A percentile compares a stretch with the other conserved stretches of the same genome.
These are phyloP conservation scores for Tulasnella sp. DNA, from an alignment of 768 basidiomycete genomes.

Conservation along the genomic window DNA sequence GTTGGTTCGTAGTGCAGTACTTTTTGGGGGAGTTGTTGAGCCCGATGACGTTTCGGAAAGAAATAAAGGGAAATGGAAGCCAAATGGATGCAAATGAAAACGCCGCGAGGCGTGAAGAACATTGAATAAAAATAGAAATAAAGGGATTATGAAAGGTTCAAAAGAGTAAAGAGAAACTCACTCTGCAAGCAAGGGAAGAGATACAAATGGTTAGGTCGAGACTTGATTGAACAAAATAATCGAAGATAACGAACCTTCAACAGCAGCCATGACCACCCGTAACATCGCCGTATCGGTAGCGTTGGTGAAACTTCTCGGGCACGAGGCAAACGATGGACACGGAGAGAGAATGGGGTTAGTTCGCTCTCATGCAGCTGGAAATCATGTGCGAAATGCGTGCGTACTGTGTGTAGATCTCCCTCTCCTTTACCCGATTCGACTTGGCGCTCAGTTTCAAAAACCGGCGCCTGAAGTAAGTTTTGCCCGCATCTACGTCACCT, in stretches of 20 bases:
- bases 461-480: constrained; percentile 81
- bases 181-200: constrained; percentile 7
- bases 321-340: neutral
- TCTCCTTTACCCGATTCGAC: constrained; percentile 68
- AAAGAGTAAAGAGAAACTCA: constrained; percentile 12
- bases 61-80: too few species aligned
- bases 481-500: constrained; percentile 57
- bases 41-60: too few species aligned
- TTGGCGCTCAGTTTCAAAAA: constrained; percentile 75
- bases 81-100: too few species aligned
- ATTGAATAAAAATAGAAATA: neutral
- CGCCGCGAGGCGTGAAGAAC: too few species aligned
- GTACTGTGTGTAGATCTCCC: constrained; percentile 90
- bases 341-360: neutral
- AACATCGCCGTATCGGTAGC: constrained; percentile 83
- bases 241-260: constrained; percentile 55
- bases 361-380: neutral
- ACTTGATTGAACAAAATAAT: neutral
- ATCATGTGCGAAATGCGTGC: constrained; percentile 26
- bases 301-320: constrained; percentile 55
- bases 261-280: constrained; percentile 87
- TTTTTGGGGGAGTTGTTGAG: too few species aligned
- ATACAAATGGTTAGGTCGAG: neutral
- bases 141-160: neutral
- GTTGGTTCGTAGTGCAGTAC: too few species aligned